Base-by-base conservation (phyloP, 75 land plant genomes). In the Pinus albicaulis region DNA sequence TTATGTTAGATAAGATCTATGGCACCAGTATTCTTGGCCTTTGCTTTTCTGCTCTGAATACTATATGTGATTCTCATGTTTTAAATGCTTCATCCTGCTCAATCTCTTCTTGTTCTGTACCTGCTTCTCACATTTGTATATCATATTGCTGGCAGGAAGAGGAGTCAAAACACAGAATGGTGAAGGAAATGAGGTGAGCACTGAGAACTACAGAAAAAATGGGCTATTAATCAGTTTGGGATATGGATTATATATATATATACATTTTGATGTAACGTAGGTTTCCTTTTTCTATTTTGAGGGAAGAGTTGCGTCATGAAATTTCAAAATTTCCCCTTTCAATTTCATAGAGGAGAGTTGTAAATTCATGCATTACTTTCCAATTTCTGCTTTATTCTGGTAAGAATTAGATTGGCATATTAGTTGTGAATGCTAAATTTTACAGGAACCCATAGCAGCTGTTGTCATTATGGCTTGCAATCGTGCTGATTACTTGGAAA, bases 401-500 rank as follows among this genome's bases (percentile, higher is more conserved):
- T 55, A 56, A 19, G 55, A 20, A 73, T 56, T 24, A 73, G 19
- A 25, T 25, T 73, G 26, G 11, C 26, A 48, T 14, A 31, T 73
- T 59, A 41, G 73, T 72, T 53, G 3, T 44, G 55, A 76, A 57
- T 78, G 19, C 38, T 59, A 58, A 55, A 14, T 57, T 69, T 53
- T 31, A 70, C 84, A 92, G 91, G 88, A 80, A 14, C 92, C 94
- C 48, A 87, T 95, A 44, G 99, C 99, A 60, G 99, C 98, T 38
- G 94, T 98, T 74, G 98, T 98, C 8, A 66, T 95, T 20, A 98
- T 98, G 98, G 98, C 99, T 58, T 98, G 98, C 78, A 98, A 95
- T 76, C 99, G 99, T 68, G 88, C 99, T 68, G 98, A 98, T 81
- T 98, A 98, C 76, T 83, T 98, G 57, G 96, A 95, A 56, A 90